Evolutionary conservation across 2,329 filamentous ascomycete species (phyloP).

Genomic region (Exophiala oligosperma): DNA sequence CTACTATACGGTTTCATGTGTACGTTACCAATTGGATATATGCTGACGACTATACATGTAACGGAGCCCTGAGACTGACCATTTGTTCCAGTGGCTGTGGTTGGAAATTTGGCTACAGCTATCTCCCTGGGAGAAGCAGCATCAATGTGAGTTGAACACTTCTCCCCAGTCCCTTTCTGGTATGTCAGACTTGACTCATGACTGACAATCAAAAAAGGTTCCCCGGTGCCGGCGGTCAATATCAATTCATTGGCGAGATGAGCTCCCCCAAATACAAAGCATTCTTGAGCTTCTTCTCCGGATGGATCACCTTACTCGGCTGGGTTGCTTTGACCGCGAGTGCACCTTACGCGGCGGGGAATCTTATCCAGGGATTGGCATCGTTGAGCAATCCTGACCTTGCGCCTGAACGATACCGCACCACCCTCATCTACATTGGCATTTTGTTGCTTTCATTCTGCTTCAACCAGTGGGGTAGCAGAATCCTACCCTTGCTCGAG

Average conservation of each 20-base stretch:
- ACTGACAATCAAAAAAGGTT: neutral
- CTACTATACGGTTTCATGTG: slow-evolving; percentile 14
- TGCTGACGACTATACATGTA: neutral
- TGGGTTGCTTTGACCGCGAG: slow-evolving; percentile 38
- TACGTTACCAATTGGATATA: neutral
- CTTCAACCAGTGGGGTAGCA: slow-evolving; percentile 36
- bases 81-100: neutral
- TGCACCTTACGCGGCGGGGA: slow-evolving; percentile 33
- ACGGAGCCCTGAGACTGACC: neutral
- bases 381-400: slow-evolving; percentile 37
- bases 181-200: neutral
- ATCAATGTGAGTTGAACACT: no score
- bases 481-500: slow-evolving; percentile 32
- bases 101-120: slow-evolving; percentile 37
- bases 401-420: slow-evolving; percentile 38
- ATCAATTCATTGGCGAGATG: slow-evolving; percentile 39
- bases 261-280: neutral
- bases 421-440: slow-evolving; percentile 38
- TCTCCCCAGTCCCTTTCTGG: no score
- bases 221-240: slow-evolving; percentile 35
- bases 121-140: neutral
- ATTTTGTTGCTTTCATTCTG: slow-evolving; percentile 34
- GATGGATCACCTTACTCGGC: slow-evolving; percentile 37
- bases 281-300: slow-evolving; percentile 13
- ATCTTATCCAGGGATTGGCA: slow-evolving; percentile 35